These are phyloP conservation scores for Jaapia argillacea DNA, from an alignment of 768 basidiomycete species.

Conservation along the genomic window DNA sequence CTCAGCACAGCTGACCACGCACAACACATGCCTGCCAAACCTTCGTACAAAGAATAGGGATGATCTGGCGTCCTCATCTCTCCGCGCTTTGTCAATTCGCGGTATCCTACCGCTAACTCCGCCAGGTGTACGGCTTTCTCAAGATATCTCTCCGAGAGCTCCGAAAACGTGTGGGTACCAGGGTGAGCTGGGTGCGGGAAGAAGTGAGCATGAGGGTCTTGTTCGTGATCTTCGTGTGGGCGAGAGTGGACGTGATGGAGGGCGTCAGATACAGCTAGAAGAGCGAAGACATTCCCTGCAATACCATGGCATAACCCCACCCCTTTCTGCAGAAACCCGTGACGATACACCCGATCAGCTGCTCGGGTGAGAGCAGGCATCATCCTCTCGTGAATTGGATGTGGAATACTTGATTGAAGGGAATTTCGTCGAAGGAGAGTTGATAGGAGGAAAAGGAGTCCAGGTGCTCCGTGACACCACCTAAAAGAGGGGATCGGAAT, in stretches of 20 bases:
- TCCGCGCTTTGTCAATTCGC: slow-evolving; percentile 22
- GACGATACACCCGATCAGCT: slow-evolving; percentile 33
- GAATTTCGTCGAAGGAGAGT: slow-evolving; percentile 29
- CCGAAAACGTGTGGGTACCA: slow-evolving; percentile 3
- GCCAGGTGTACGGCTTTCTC: slow-evolving; percentile 37
- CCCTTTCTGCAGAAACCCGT: slow-evolving; percentile 44
- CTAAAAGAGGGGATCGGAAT: slow-evolving; percentile 17
- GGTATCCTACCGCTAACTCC: slow-evolving; percentile 27
- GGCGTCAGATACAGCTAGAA: slow-evolving; percentile 36
- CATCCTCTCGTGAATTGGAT: slow-evolving; percentile 7
- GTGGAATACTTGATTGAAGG: slow-evolving; percentile 14
- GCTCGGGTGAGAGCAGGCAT: slow-evolving; percentile 26
- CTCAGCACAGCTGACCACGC: slow-evolving; percentile 39
- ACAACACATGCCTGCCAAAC: slow-evolving; percentile 47
- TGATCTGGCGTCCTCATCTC: slow-evolving; percentile 39
- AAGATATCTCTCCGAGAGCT: slow-evolving; percentile 19
- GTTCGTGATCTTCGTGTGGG: slow-evolving; percentile 1
- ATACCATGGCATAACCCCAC: slow-evolving; percentile 53
- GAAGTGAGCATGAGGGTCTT: not conserved
- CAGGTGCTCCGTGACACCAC: slow-evolving; percentile 54
- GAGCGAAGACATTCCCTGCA: slow-evolving; percentile 41
- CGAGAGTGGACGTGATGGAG: slow-evolving; percentile 20
- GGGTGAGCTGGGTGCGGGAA: not conserved
- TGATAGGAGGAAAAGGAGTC: slow-evolving; percentile 36
- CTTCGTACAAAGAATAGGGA: slow-evolving; percentile 49